Percentiles rank a stretch among this genome's conserved stretches.
These are phyloP conservation scores for Escallonia herrerae DNA, from an alignment of 129 eudicot genomes.

Conservation along the genomic window DNA sequence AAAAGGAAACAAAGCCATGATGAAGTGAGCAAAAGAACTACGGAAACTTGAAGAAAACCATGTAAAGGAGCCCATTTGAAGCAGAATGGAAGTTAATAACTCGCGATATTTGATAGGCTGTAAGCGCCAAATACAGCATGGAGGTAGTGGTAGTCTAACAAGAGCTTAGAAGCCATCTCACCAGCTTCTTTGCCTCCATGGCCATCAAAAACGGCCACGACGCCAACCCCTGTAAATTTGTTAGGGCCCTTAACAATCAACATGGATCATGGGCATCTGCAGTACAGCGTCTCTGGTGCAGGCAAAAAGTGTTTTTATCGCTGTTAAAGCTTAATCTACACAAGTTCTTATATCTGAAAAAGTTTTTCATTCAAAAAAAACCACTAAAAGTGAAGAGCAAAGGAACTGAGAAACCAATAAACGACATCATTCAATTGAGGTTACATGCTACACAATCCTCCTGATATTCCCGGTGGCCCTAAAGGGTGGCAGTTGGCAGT, in stretches of 20 bases:
- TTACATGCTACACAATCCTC: conserved; percentile 58
- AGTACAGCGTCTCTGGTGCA: conserved; percentile 8
- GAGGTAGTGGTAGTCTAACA: conserved; percentile 42
- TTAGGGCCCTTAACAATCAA: conserved; percentile 13
- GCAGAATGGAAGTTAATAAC: no score
- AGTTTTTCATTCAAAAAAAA: no score
- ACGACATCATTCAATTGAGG: conserved; percentile 31
- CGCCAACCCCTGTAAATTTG: conserved; percentile 29
- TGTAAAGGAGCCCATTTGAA: no score
- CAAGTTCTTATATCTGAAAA: no score
- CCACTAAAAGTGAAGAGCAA: no score
- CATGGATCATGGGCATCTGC: conserved; percentile 17
- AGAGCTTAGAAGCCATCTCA: conserved; percentile 45
- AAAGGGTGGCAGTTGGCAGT: conserved; percentile 34
- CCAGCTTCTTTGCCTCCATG: conserved; percentile 77
- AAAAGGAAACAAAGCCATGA: no score
- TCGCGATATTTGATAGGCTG: no score
- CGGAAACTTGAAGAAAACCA: no score
- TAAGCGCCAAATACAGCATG: conserved; percentile 26
- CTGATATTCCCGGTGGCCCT: conserved; percentile 57
- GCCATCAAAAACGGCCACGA: conserved; percentile 69
- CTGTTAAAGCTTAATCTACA: no score
- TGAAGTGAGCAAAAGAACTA: no score
- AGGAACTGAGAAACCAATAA: conserved; percentile 21
- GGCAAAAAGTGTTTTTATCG: no score